Conservation (phyloP, 148 eudicot species). For the Rhododendron williamsianum region DNA sequence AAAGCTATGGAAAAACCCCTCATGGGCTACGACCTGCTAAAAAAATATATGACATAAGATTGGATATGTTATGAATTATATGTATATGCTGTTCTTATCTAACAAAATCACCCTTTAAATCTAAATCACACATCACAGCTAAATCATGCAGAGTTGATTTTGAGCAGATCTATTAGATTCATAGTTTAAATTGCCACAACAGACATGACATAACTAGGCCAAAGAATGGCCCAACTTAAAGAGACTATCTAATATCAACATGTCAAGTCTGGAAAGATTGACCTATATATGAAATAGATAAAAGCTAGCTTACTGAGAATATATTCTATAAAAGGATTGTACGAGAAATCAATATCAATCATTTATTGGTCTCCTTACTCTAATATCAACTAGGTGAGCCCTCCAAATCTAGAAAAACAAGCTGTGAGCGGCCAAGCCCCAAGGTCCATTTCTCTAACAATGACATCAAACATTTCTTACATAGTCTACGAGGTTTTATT, state of each 20-base stretch:
- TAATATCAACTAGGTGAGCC: not conserved
- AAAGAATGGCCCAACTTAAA: not conserved
- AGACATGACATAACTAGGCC: not conserved
- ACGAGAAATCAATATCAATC: not conserved
- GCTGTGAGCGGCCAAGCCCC: not conserved
- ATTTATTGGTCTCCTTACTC: not conserved
- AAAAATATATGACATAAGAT: not conserved
- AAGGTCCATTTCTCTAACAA: not conserved
- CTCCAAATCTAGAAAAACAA: not conserved
- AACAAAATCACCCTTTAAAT: not conserved
- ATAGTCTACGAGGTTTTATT: slow-evolving; percentile 40
- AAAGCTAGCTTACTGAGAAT: not conserved
- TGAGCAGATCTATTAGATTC: not conserved
- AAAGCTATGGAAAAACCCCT: not conserved
- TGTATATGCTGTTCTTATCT: not conserved
- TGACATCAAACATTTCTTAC: slow-evolving; percentile 32
- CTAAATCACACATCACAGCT: not conserved
- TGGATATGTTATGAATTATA: not conserved
- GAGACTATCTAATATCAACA: not conserved
- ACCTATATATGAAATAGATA: not conserved
- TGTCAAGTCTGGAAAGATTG: not conserved
- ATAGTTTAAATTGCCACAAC: not conserved
- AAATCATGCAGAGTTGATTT: not conserved
- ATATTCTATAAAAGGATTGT: no score
- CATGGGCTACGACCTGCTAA: not conserved